Evolutionary conservation across 2,329 filamentous ascomycete genomes (phyloP).

Genomic region (Xylariomycetidae sp.): DNA sequence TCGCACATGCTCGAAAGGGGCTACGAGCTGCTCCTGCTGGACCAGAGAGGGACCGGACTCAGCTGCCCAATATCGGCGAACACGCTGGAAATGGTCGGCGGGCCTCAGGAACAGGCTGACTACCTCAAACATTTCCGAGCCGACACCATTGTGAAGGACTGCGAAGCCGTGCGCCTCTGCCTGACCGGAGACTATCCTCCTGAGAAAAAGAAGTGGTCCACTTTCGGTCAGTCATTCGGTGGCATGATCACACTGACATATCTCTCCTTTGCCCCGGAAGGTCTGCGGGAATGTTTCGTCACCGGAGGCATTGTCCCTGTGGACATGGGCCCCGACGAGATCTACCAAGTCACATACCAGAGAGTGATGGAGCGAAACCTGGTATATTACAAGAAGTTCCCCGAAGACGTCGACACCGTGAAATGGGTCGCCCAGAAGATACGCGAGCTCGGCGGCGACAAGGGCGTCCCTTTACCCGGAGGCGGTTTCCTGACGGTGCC

Average conservation of each 20-base stretch:
- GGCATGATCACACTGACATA: constrained; percentile 84
- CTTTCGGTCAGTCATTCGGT: constrained; percentile 88
- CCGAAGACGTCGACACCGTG: constrained; percentile 67
- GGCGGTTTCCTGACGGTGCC: constrained; percentile 68
- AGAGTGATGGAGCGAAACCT: constrained; percentile 67
- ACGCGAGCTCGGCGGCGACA: constrained; percentile 43
- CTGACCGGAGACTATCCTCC: constrained; percentile 64
- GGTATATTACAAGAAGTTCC: constrained; percentile 79
- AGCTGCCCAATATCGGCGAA: constrained; percentile 73
- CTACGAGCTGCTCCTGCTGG: constrained; percentile 81
- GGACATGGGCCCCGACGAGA: constrained; percentile 62
- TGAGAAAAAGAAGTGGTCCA: constrained; percentile 71
- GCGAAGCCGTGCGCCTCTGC: constrained; percentile 74
- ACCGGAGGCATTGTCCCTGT: constrained; percentile 80
- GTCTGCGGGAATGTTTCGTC: constrained; percentile 75
- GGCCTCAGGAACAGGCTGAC: constrained; percentile 61
- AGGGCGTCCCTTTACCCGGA: constrained; percentile 55
- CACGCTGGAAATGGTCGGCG: constrained; percentile 61
- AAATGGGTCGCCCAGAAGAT: constrained; percentile 62
- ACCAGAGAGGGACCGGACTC: constrained; percentile 84
- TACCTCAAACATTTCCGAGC: constrained; percentile 84
- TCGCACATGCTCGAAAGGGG: constrained; percentile 67
- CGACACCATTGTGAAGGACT: constrained; percentile 84
- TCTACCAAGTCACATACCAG: constrained; percentile 67
- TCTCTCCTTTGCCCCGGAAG: constrained; percentile 71